Evolutionary conservation across 2,329 filamentous ascomycete genomes (phyloP).

Genomic region (Domatiomyces globalis): DNA sequence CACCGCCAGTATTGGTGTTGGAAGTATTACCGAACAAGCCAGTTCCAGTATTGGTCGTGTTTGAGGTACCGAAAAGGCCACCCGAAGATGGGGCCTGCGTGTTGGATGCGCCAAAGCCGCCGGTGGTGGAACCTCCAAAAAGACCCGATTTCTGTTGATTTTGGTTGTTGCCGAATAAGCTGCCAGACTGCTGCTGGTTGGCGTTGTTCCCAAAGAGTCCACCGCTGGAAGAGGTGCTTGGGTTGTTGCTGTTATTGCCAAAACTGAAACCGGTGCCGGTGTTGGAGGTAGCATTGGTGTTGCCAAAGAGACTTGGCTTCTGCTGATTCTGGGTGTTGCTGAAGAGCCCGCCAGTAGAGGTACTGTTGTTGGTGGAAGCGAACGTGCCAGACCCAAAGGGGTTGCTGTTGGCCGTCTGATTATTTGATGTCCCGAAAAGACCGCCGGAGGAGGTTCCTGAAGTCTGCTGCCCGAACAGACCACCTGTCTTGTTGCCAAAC

Average conservation of each 20-base stretch:
- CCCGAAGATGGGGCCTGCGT: constrained; percentile 30
- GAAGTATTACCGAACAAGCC: constrained; percentile 30
- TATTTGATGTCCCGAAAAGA: constrained; percentile 29
- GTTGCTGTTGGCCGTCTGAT: constrained; percentile 20
- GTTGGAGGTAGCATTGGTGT: constrained; percentile 19
- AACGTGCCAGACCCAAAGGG: constrained; percentile 23
- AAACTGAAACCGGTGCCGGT: constrained; percentile 25
- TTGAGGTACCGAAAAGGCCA: constrained; percentile 32
- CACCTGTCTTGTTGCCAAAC: constrained; percentile 26
- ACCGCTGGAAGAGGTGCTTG: constrained; percentile 20
- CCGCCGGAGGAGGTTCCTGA: constrained; percentile 23
- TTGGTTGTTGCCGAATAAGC: constrained; percentile 11
- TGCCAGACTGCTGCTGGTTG: constrained; percentile 21
- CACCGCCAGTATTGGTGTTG: constrained; percentile 33
- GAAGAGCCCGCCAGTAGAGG: constrained; percentile 29
- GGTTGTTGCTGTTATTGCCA: constrained; percentile 30
- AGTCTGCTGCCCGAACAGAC: constrained; percentile 17
- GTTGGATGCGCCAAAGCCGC: constrained; percentile 25
- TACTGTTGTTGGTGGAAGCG: constrained; percentile 9
- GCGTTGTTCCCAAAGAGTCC: constrained; percentile 22
- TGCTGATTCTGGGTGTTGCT: constrained; percentile 29
- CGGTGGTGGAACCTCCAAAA: constrained; percentile 24
- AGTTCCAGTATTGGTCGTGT: constrained; percentile 20
- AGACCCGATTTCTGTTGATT: constrained; percentile 11
- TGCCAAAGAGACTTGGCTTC: constrained; percentile 14